Percentiles rank a stretch among this genome's conserved stretches.
Evolutionary conservation across 73 alveolate species (phyloP).

Genomic region (Tetrahymena elliotti): DNA sequence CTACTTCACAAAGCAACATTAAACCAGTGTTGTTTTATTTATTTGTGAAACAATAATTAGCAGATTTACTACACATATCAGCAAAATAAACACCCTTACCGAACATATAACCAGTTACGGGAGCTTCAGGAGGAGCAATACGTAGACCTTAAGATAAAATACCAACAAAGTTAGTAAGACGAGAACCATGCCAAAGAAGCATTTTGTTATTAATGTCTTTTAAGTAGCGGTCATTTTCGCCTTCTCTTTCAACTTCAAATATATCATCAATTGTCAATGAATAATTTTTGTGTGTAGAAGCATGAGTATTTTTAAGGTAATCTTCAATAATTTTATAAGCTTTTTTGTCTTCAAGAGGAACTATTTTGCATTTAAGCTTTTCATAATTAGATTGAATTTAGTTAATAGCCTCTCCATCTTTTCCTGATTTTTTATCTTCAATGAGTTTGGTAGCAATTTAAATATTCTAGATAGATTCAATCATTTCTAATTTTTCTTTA

Average conservation of each 20-base stretch:
- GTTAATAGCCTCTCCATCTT: slow-evolving; percentile 41
- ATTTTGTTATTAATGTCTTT: slow-evolving; percentile 53
- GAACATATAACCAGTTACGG: slow-evolving; percentile 86
- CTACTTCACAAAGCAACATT: slow-evolving; percentile 94
- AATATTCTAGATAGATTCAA: slow-evolving; percentile 62
- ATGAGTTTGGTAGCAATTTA: slow-evolving; percentile 63
- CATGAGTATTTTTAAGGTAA: slow-evolving; percentile 58
- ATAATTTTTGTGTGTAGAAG: slow-evolving; percentile 41
- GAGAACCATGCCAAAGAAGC: slow-evolving; percentile 96
- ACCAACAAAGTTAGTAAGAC: slow-evolving; percentile 89
- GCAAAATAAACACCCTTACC: slow-evolving; percentile 99
- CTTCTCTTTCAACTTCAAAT: slow-evolving; percentile 62
- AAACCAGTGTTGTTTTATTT: slow-evolving; percentile 73
- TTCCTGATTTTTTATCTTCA: slow-evolving; percentile 33
- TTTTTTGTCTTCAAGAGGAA: slow-evolving; percentile 41
- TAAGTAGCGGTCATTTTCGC: slow-evolving; percentile 58
- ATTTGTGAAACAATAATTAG: slow-evolving; percentile 71
- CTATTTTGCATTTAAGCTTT: slow-evolving; percentile 54
- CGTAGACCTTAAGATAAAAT: slow-evolving; percentile 92
- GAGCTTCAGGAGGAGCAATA: slow-evolving; percentile 97
- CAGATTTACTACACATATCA: slow-evolving; percentile 89
- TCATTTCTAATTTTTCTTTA: slow-evolving; percentile 75
- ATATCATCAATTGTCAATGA: slow-evolving; percentile 46
- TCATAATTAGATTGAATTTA: slow-evolving; percentile 37
- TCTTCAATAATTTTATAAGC: slow-evolving; percentile 43